phyloP scores from a whole-genome alignment of 1,139 yeast species.

The Debaryomycetaceae sp. region DNA sequence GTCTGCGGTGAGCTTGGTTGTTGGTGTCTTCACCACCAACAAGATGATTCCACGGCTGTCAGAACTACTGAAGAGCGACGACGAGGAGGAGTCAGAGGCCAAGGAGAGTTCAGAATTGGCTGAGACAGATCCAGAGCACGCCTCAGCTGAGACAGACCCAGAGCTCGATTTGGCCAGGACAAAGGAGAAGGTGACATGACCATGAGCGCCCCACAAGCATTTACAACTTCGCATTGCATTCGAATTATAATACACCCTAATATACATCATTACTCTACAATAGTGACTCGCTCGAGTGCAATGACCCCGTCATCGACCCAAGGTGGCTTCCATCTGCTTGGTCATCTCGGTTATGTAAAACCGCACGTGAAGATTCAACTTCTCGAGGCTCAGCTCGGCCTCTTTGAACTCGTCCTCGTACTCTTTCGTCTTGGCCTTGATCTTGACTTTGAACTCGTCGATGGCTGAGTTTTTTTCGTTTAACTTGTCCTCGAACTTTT shows the following conservation, averaged over 20 bases:
- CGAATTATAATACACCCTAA: no score
- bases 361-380: constrained; percentile 50
- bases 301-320: constrained; percentile 13
- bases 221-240: background rate
- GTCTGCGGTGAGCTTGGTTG: constrained; percentile 25
- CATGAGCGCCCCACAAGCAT: background rate
- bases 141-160: no score
- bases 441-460: constrained; percentile 43
- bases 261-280: no score
- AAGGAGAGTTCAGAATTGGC: no score
- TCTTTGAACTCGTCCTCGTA: constrained; percentile 53
- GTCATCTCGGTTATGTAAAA: constrained; percentile 47
- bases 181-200: background rate
- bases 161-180: background rate
- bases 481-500: constrained; percentile 46
- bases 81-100: constrained; percentile 9
- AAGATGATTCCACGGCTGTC: constrained; percentile 32
- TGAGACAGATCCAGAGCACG: no score
- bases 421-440: constrained; percentile 36
- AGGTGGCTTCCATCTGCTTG: constrained; percentile 23
- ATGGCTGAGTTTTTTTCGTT: constrained; percentile 46
- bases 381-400: constrained; percentile 50
- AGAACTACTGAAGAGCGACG: constrained; percentile 20
- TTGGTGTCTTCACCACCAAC: constrained; percentile 32
- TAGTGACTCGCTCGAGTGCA: no score